Evolutionary conservation across 2,329 filamentous ascomycete species (phyloP).

Genomic region (Cytospora piceae): DNA sequence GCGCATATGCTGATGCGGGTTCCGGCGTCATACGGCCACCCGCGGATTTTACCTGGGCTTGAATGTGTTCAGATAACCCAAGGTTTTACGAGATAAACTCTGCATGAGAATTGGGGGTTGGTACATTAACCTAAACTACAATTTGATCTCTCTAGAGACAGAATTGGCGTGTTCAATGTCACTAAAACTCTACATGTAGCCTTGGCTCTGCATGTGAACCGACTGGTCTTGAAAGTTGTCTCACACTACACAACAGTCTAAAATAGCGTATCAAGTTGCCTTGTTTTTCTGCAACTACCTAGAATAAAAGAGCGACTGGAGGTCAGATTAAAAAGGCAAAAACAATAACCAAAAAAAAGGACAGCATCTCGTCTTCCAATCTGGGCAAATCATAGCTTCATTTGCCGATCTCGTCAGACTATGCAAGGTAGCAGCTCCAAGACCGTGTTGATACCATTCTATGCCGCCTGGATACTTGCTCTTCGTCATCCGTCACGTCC

Average conservation of each 20-base stretch:
- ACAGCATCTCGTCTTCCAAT: constrained; percentile 14
- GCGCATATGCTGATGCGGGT: constrained; percentile 9
- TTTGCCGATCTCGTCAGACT: constrained; percentile 21
- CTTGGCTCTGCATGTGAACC: neutral
- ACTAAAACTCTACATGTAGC: neutral
- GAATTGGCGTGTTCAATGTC: neutral
- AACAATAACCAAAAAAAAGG: constrained; percentile 16
- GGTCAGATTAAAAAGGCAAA: neutral
- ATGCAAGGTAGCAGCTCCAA: constrained; percentile 21
- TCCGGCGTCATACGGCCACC: neutral
- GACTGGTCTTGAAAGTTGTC: neutral
- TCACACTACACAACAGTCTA: constrained; percentile 7
- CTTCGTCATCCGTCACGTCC: constrained; percentile 15
- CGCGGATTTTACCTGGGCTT: neutral
- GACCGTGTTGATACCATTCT: constrained; percentile 19
- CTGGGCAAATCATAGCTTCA: constrained; percentile 19
- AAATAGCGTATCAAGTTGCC: constrained; percentile 28
- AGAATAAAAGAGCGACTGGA: constrained; percentile 26
- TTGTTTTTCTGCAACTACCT: constrained; percentile 18
- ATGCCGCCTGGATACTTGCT: constrained; percentile 9
- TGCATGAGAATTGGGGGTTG: neutral
- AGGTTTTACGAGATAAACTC: neutral
- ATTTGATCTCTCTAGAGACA: neutral
- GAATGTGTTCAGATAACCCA: neutral
- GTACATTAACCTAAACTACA: neutral